Percentiles rank a stretch among this genome's conserved stretches.
Conservation (phyloP, 352 stramenopile species). For the Globisporangium orthogonon region DNA sequence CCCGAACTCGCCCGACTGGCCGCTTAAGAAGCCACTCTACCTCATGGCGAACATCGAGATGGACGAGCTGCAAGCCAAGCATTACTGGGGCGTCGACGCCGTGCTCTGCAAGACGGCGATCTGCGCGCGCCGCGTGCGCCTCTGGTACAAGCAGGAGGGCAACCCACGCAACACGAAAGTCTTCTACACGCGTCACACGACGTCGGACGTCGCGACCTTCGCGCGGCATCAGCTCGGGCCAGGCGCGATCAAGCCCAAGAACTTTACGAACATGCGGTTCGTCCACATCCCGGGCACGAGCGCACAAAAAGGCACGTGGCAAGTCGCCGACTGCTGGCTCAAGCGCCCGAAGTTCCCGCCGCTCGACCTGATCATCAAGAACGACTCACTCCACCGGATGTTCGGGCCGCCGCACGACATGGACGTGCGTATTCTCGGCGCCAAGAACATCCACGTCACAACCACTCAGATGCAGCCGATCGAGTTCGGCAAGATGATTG, state of each 20-base stretch:
- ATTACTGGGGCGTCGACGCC: conserved; percentile 39
- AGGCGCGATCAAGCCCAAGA: conserved; percentile 17
- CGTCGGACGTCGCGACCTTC: conserved; percentile 31
- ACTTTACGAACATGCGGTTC: conserved; percentile 34
- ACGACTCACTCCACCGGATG: conserved; percentile 8
- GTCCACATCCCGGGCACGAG: conserved; percentile 28
- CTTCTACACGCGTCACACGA: conserved; percentile 48
- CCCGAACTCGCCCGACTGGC: conserved; percentile 19
- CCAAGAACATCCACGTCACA: conserved; percentile 19
- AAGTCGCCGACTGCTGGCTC: conserved; percentile 53
- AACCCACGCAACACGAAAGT: conserved; percentile 37
- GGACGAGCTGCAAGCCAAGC: conserved; percentile 34
- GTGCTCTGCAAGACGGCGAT: conserved; percentile 47
- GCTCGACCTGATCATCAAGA: conserved; percentile 30
- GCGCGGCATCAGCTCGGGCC: conserved; percentile 18
- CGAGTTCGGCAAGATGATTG: conserved; percentile 33
- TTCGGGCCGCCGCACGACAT: conserved; percentile 27
- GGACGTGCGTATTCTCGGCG: background rate
- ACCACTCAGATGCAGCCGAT: conserved; percentile 24
- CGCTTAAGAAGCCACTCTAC: conserved; percentile 31
- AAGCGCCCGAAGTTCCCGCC: conserved; percentile 28
- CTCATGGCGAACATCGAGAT: conserved; percentile 56
- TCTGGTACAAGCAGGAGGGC: conserved; percentile 48
- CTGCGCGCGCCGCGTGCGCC: conserved; percentile 10
- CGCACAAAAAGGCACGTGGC: conserved; percentile 35